Percentiles rank a stretch among this genome's conserved stretches.
These are phyloP conservation scores for Polysphondylium violaceum DNA, from an alignment of 78 protist genomes.

Conservation along the genomic window DNA sequence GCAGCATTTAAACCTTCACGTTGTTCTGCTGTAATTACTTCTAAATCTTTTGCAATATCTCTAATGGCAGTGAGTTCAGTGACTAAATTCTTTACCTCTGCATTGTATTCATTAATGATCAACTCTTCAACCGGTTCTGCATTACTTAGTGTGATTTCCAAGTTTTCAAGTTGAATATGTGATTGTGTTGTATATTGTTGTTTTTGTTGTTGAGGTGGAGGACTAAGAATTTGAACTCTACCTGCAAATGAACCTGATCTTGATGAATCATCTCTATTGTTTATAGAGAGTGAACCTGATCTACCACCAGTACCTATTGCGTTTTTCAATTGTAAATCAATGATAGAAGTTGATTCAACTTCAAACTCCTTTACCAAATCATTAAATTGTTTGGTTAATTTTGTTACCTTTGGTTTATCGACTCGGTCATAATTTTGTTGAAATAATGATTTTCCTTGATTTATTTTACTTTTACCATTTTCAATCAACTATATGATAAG, in stretches of 20 bases:
- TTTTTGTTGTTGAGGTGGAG: neutral
- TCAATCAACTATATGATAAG: conserved; percentile 6
- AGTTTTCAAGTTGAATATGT: neutral
- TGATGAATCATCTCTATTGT: neutral
- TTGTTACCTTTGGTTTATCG: conserved; percentile 40
- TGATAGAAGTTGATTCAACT: conserved; percentile 43
- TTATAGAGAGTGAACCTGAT: conserved; percentile 35
- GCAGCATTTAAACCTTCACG: conserved; percentile 22
- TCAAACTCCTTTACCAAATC: conserved; percentile 42
- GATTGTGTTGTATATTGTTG: neutral
- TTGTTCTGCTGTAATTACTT: conserved; percentile 30
- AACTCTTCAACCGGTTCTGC: conserved; percentile 42
- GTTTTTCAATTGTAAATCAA: conserved; percentile 25
- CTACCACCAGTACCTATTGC: conserved; percentile 71
- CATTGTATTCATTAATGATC: conserved; percentile 49
- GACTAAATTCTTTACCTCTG: conserved; percentile 33
- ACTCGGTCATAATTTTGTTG: neutral
- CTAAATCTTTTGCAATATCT: conserved; percentile 48
- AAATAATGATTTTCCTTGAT: neutral
- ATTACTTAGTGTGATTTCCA: conserved; percentile 28
- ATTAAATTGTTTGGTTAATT: conserved; percentile 16
- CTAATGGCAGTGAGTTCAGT: conserved; percentile 1
- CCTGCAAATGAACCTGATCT: conserved; percentile 41
- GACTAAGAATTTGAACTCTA: neutral
- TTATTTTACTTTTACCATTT: conserved; percentile 27